A percentile compares a stretch with the other conserved stretches of the same genome.
These are phyloP conservation scores for Neofusicoccum sp. DNA, from an alignment of 2,329 filamentous ascomycete genomes.

Conservation along the genomic window DNA sequence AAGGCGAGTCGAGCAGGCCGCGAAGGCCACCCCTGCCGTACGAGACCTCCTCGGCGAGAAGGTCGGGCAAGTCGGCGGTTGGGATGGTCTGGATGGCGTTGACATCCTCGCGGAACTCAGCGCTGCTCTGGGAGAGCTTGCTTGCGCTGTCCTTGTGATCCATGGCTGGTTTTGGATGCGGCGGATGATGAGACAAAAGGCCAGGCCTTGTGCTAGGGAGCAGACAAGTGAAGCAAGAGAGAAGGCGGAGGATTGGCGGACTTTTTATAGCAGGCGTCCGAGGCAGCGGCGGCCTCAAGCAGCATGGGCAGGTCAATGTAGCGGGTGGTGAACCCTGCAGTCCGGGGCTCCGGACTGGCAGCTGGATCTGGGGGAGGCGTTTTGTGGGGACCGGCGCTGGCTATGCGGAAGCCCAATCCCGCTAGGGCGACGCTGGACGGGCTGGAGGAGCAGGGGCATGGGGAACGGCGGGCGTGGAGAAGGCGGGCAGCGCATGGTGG, in stretches of 20 bases:
- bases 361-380: neutral
- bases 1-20: constrained; percentile 41
- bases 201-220: too few relatives aligned
- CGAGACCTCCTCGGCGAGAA: constrained; percentile 20
- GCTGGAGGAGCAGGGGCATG: too few relatives aligned
- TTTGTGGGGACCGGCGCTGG: neutral
- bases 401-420: constrained; percentile 14
- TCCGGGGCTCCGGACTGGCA: constrained; percentile 11
- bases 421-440: neutral
- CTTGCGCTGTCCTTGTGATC: constrained; percentile 1
- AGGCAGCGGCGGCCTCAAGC: neutral
- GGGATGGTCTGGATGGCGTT: constrained; percentile 2
- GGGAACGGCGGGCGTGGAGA: too few relatives aligned
- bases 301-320: neutral
- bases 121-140: constrained; percentile 1
- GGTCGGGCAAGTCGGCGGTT: constrained; percentile 17
- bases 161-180: neutral
- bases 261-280: constrained; percentile 3
- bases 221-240: neutral
- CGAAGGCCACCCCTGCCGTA: constrained; percentile 36
- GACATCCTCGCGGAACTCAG: constrained; percentile 10
- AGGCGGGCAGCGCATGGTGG: too few relatives aligned
- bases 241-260: neutral
- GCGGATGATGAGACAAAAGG: too few relatives aligned
- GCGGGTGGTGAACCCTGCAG: neutral